Evolutionary conservation across 169 alveolate species (phyloP), one percentile per base, ranked within the genome.

Genomic region (Pseudocohnilembus persalinus): DNA sequence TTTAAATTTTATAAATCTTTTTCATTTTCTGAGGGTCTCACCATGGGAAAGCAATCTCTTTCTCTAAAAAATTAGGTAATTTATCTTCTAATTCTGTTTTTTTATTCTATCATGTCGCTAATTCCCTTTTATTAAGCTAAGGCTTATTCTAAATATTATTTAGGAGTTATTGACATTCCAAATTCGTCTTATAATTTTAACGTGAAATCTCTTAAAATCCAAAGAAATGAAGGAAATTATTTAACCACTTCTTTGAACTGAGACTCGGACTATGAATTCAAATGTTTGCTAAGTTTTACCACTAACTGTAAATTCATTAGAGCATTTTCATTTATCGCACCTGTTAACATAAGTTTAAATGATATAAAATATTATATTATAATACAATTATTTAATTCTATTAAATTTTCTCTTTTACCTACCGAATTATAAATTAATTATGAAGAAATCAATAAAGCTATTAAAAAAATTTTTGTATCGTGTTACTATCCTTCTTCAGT

Each of bases 131-230:
- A 88, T 76, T 92, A 95, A 74, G 74, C 88, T 72, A 94, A 79
- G 24, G 96, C 94, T 68, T 90, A 88, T 83, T 94, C 97, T 29
- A 94, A 88, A 85, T 94, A 94, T 84, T 91, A 85, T 35, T 92
- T 92, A 11, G 97, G 80, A n/a, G 94, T 89, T 28, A 94, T 92
- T 20, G 81, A 74, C 65, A 90, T 91, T 31, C 97, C 97, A 64
- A 90, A 90, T 29, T 86, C 85, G 90, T 94, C 96, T 72, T 85
- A 93, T 74, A 94, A 85, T 83, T 91, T 83, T 34, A 94, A 85
- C 6, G 94, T 80, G 86, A 94, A 94, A 88, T 94, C 97, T 79
- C 97, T 89, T 28, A 94, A 80, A 30, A 94, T 88, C 97, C 97
- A 94, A 29, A 92, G 85, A 77, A 94, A 87, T 33, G 90, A 74